Percentiles rank a stretch among this genome's conserved stretches.
phyloP scores from a whole-genome alignment of 805 yeast species.

The Cyberlindnera americana region DNA sequence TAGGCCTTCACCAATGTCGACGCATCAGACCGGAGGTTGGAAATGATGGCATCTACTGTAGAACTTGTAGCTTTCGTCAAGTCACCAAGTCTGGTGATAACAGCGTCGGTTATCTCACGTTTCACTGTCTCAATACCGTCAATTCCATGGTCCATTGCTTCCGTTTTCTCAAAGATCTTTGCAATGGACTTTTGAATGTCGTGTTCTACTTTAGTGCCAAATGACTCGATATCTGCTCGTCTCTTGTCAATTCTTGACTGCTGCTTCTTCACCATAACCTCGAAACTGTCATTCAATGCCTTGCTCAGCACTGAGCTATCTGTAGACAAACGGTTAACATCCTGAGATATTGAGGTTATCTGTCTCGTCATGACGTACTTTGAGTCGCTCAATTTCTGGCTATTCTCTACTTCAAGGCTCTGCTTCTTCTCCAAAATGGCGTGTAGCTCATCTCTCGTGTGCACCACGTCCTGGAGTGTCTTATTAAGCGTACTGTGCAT shows the following conservation, averaged over 20 bases:
- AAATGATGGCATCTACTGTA: not conserved
- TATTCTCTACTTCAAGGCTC: constrained; percentile 17
- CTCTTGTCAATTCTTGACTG: constrained; percentile 11
- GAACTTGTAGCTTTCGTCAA: constrained; percentile 6
- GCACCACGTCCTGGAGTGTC: constrained; percentile 21
- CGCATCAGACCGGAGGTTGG: too few relatives aligned
- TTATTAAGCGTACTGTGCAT: constrained; percentile 13
- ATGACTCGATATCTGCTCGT: constrained; percentile 4
- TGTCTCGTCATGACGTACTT: constrained; percentile 10
- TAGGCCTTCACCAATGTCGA: too few relatives aligned
- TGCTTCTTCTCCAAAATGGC: constrained; percentile 8
- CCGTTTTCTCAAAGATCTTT: constrained; percentile 1
- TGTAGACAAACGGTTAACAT: constrained; percentile 7
- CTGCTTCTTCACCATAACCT: constrained; percentile 14
- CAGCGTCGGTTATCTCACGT: constrained; percentile 14
- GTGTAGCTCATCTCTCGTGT: constrained; percentile 11
- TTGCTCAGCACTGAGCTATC: constrained; percentile 11
- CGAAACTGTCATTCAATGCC: constrained; percentile 13
- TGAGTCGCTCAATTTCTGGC: constrained; percentile 8
- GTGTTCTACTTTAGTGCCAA: constrained; percentile 2
- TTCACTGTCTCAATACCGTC: constrained; percentile 18
- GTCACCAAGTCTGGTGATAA: constrained; percentile 17
- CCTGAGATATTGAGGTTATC: not conserved
- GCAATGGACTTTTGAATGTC: constrained; percentile 11
- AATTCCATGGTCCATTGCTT: constrained; percentile 7